These are phyloP conservation scores for Microdochium paspali DNA, from an alignment of 2,329 filamentous ascomycete species.

Conservation along the genomic window DNA sequence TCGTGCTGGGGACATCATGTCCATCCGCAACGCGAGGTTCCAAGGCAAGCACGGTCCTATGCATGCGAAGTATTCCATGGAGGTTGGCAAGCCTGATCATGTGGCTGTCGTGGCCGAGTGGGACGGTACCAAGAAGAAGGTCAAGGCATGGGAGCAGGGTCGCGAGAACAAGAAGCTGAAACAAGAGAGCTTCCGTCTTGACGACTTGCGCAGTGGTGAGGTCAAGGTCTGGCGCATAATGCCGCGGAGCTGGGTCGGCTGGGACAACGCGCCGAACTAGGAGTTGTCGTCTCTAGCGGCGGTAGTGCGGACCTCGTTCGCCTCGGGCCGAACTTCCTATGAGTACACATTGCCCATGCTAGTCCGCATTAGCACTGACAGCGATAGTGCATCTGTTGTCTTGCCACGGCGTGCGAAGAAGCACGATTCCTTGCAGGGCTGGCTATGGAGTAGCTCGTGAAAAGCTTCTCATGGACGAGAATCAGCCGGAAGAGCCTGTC, in stretches of 20 bases:
- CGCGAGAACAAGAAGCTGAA: conserved; percentile 90
- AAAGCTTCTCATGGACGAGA: too few species aligned
- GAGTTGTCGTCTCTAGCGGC: conserved; percentile 15
- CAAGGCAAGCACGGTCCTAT: conserved; percentile 92
- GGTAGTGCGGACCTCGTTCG: conserved; percentile 3
- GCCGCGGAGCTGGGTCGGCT: conserved; percentile 84
- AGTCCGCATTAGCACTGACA: conserved; percentile 13
- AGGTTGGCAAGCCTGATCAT: conserved; percentile 83
- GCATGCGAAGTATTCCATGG: conserved; percentile 85
- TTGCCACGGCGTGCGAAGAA: not conserved
- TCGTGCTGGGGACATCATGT: conserved; percentile 83
- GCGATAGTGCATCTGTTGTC: conserved; percentile 2
- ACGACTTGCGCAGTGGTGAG: conserved; percentile 85
- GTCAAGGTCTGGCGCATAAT: conserved; percentile 97
- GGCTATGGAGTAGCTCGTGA: not conserved
- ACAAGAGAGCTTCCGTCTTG: conserved; percentile 86
- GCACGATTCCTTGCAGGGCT: not conserved
- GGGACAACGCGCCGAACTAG: conserved; percentile 55
- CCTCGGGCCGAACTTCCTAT: conserved; percentile 5
- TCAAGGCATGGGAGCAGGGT: conserved; percentile 90
- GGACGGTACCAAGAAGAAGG: conserved; percentile 98
- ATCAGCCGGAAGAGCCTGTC: too few species aligned
- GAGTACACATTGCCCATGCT: conserved; percentile 16
- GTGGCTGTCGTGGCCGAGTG: conserved; percentile 89
- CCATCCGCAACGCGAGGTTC: conserved; percentile 85